A percentile compares a stretch with the other conserved stretches of the same genome.
phyloP scores from a whole-genome alignment of 2,329 filamentous ascomycete species.

The Pseudogymnoascus sp. region DNA sequence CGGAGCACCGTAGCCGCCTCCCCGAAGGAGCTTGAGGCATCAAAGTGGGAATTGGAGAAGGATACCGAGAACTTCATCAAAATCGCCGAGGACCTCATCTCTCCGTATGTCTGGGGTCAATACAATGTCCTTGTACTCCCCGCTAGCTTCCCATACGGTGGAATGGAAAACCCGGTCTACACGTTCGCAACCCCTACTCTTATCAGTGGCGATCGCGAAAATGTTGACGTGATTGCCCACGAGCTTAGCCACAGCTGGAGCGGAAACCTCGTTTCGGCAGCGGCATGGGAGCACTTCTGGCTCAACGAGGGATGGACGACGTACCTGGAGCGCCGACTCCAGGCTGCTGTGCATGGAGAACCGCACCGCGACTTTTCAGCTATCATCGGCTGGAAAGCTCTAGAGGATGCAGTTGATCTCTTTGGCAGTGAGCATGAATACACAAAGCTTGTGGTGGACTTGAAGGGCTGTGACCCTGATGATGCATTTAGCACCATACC shows the following conservation, averaged over 20 bases:
- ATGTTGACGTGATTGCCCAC: constrained; percentile 93
- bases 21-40: constrained; percentile 74
- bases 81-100: constrained; percentile 71
- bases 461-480: constrained; percentile 87
- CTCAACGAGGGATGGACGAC: constrained; percentile 82
- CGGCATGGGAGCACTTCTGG: constrained; percentile 76
- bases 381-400: constrained; percentile 88
- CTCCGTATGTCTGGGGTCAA: constrained; percentile 86
- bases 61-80: constrained; percentile 91
- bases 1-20: constrained; percentile 79
- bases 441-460: constrained; percentile 80
- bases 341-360: constrained; percentile 70
- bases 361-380: constrained; percentile 85
- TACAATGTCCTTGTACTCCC: constrained; percentile 92
- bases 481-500: constrained; percentile 89
- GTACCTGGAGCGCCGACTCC: constrained; percentile 83
- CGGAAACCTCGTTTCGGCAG: constrained; percentile 73
- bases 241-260: constrained; percentile 74
- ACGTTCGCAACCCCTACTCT: constrained; percentile 94
- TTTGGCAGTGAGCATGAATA: constrained; percentile 75
- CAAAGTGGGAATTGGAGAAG: constrained; percentile 83
- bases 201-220: constrained; percentile 82
- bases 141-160: constrained; percentile 82
- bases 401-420: constrained; percentile 66
- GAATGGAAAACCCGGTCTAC: constrained; percentile 77